These are phyloP conservation scores for Plasmodium ovale DNA, from an alignment of 169 alveolate genomes.

Conservation along the genomic window DNA sequence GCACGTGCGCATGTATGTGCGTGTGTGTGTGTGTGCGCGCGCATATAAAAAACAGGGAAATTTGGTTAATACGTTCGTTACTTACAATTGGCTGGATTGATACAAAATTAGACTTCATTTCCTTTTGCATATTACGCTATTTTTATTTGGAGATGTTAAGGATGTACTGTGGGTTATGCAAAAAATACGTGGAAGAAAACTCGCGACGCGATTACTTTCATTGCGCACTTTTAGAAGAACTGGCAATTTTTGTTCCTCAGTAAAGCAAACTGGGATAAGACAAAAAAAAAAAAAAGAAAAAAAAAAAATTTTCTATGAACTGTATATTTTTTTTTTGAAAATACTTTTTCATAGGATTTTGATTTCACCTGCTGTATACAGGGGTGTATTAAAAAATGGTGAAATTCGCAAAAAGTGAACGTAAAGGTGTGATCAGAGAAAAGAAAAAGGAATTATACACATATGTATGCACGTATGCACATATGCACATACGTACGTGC, in stretches of 20 bases:
- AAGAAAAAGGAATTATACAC: slow-evolving; percentile 5
- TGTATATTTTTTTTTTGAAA: slow-evolving; percentile 39
- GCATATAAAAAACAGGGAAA: slow-evolving; percentile 27
- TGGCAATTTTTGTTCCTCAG: not conserved
- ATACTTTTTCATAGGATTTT: not conserved
- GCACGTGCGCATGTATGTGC: too few relatives aligned
- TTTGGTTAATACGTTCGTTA: not conserved
- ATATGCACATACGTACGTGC: not conserved
- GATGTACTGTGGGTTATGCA: not conserved
- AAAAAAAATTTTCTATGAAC: slow-evolving; percentile 22
- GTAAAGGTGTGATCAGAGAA: too few relatives aligned
- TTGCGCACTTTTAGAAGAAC: slow-evolving; percentile 19
- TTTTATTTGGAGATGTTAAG: not conserved
- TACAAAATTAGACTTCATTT: not conserved
- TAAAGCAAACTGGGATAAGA: slow-evolving; percentile 36
- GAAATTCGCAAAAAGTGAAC: too few relatives aligned
- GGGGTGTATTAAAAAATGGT: slow-evolving; percentile 16
- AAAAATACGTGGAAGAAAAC: slow-evolving; percentile 17
- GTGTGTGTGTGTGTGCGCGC: slow-evolving; percentile 27
- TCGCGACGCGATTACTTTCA: not conserved
- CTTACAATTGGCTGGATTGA: not conserved
- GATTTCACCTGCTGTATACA: slow-evolving; percentile 3
- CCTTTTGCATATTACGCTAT: not conserved
- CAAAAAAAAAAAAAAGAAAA: too few relatives aligned
- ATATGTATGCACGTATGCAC: not conserved